phyloP scores from a whole-genome alignment of 192 early-diverging fungal species.

The Entomortierella beljakovae region DNA sequence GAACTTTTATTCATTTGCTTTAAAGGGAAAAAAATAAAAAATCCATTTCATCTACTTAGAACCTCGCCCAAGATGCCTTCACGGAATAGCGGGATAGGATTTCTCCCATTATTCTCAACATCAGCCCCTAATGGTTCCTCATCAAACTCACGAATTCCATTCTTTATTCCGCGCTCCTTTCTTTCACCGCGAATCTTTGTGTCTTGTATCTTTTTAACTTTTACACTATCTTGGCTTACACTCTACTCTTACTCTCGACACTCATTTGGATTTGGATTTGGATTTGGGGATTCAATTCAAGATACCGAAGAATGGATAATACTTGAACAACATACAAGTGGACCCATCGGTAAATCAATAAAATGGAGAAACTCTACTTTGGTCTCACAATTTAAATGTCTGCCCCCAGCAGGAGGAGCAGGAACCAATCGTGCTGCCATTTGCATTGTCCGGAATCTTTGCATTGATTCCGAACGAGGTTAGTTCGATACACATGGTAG shows the following conservation, averaged over 20 bases:
- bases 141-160: conserved; percentile 1
- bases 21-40: too few species aligned
- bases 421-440: conserved; percentile 35
- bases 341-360: conserved; percentile 6
- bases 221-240: conserved; percentile 30
- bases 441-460: conserved; percentile 41
- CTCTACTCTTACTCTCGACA: conserved; percentile 30
- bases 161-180: conserved; percentile 36
- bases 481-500: not conserved
- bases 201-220: conserved; percentile 34
- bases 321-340: conserved; percentile 21
- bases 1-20: too few species aligned
- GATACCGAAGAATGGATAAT: conserved; percentile 36
- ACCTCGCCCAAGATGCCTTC: conserved; percentile 4
- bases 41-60: not conserved
- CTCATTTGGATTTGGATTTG: conserved; percentile 11
- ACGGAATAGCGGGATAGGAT: conserved; percentile 11
- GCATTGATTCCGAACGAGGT: conserved; percentile 49
- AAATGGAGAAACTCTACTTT: conserved; percentile 28
- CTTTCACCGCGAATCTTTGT: conserved; percentile 50
- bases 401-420: conserved; percentile 9
- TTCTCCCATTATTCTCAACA: conserved; percentile 36
- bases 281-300: not conserved
- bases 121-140: not conserved
- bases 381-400: conserved; percentile 18